These are phyloP conservation scores for Macroventuria anomochaeta DNA, from an alignment of 2,329 filamentous ascomycete species.

Conservation along the genomic window DNA sequence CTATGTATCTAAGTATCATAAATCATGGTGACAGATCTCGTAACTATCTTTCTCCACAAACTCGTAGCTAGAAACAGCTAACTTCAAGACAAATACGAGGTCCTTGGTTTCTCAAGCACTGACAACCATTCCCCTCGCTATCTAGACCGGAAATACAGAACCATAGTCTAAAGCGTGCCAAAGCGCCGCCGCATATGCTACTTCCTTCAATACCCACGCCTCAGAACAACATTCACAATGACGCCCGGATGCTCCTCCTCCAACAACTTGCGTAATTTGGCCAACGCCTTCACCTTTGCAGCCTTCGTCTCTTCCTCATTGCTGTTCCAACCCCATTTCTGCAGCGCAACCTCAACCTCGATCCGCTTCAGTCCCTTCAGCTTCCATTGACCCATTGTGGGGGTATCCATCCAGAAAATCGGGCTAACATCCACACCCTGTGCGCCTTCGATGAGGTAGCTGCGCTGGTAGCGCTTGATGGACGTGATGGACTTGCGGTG, in stretches of 20 bases:
- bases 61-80: too few relatives aligned
- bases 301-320: not conserved
- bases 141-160: too few relatives aligned
- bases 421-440: not conserved
- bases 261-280: not conserved
- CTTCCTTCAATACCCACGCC: conserved; percentile 1
- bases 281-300: not conserved
- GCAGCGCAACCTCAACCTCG: conserved; percentile 4
- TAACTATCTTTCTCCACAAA: too few relatives aligned
- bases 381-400: not conserved
- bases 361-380: conserved; percentile 8
- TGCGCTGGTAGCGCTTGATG: not conserved
- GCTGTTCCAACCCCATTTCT: conserved; percentile 4
- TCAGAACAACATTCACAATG: not conserved
- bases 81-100: too few relatives aligned
- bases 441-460: not conserved
- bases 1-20: too few relatives aligned
- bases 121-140: too few relatives aligned
- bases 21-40: too few relatives aligned
- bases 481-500: not conserved
- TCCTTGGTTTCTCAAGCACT: too few relatives aligned
- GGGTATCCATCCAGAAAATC: conserved; percentile 11
- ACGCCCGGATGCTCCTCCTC: conserved; percentile 4
- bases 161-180: too few relatives aligned
- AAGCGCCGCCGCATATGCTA: not conserved